Evolutionary conservation across 805 yeast genomes (phyloP).

Genomic region (Myxozyma neglecta): DNA sequence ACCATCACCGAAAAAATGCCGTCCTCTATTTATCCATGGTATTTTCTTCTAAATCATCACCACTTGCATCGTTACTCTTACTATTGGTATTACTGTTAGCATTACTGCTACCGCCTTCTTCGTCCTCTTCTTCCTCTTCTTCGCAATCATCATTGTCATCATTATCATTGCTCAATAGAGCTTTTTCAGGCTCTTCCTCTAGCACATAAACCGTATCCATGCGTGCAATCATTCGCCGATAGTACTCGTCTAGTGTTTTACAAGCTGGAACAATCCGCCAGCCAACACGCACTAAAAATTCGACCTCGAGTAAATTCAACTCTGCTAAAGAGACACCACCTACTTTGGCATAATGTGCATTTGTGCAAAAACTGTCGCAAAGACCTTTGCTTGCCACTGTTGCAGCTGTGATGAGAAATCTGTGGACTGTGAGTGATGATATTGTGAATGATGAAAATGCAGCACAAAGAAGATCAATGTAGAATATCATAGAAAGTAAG

Average conservation of each 20-base stretch:
- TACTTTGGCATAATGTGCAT: slow-evolving; percentile 89
- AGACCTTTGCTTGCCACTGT: slow-evolving; percentile 87
- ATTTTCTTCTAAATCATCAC: too few relatives aligned
- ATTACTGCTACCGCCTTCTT: too few relatives aligned
- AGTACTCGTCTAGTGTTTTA: slow-evolving; percentile 40
- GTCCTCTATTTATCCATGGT: too few relatives aligned
- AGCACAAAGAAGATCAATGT: slow-evolving; percentile 79
- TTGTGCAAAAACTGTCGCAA: slow-evolving; percentile 92
- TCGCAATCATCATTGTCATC: neutral
- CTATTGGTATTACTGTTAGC: too few relatives aligned
- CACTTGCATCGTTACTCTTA: too few relatives aligned
- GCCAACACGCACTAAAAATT: slow-evolving; percentile 74
- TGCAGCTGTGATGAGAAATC: slow-evolving; percentile 86
- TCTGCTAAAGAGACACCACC: slow-evolving; percentile 89
- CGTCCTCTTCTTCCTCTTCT: too few relatives aligned
- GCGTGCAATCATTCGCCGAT: slow-evolving; percentile 39
- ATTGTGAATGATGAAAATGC: slow-evolving; percentile 78
- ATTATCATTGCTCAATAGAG: neutral
- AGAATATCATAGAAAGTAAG: slow-evolving; percentile 77
- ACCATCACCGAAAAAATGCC: too few relatives aligned
- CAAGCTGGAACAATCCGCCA: slow-evolving; percentile 67
- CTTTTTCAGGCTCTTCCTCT: slow-evolving; percentile 3
- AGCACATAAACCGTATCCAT: slow-evolving; percentile 32
- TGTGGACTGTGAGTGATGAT: slow-evolving; percentile 89
- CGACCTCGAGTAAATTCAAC: slow-evolving; percentile 82